Evolutionary conservation across 1,284 basidiomycete genomes (phyloP), one percentile per base, ranked within the genome.

Genomic region (Ceratobasidium theobromae): DNA sequence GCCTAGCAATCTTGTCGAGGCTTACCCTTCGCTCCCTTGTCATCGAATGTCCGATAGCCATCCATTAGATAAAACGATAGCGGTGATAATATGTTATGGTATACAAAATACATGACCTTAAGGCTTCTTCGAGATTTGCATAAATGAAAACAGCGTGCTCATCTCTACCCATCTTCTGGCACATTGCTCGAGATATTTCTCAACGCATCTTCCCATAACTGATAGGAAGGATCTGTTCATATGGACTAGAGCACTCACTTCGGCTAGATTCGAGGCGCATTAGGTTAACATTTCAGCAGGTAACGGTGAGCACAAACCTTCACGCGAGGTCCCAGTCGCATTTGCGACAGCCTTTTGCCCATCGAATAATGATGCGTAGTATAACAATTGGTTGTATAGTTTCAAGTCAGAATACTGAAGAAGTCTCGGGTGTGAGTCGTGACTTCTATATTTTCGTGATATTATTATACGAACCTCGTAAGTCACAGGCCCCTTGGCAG

Each of bases 81-180:
- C 43, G 43, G 18, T n/a, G 18, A 11, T 11, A 45, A 45, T 45
- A 21, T 8, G 35, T 38, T 38, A 16, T 38, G 35, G 8, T 38
- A 38, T 21, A 60, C 32, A 60, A 16, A 45, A 51, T 41, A 28
- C 43, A 28, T 35, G n/a, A 4, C 16, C 8, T 45, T 40, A 60
- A 51, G 21, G 30, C 18, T 32, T 60, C 25, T 51, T 60, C 18
- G 45, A 16, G 8, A 45, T 28, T 40, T 60, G 28, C 86, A 93
- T 89, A 74, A 89, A 91, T 38, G 86, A 84, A 77, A 95, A 95
- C 71, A 97, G 75, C 53, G 78, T 72, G 58, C 81, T 77, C 76
- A 98, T 81, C 71, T 92, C 86, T 27, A 98, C 91, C 86, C 89
- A 97, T 69, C 92, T 82, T 69, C 94, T 80, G 32, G 91, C 94